Conservation (phyloP, 2,329 filamentous ascomycete genomes). For the Colletotrichum navitas region DNA sequence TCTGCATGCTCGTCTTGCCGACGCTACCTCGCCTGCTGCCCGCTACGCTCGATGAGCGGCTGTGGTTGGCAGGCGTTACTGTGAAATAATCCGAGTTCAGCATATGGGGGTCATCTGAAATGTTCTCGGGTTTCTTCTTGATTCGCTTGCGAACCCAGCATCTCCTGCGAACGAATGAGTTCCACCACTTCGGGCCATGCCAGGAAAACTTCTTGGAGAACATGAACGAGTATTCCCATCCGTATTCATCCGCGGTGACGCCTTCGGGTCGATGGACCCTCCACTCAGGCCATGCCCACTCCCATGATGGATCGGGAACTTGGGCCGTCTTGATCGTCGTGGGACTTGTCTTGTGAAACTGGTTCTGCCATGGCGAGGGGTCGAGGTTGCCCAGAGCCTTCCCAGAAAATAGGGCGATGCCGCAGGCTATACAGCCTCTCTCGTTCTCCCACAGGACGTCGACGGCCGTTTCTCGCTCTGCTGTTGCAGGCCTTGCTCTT, state of each 20-base stretch:
- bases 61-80: slow-evolving; percentile 67
- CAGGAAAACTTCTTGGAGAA: slow-evolving; percentile 82
- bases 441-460: slow-evolving; percentile 98
- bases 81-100: slow-evolving; percentile 85
- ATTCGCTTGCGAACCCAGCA: slow-evolving; percentile 88
- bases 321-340: slow-evolving; percentile 86
- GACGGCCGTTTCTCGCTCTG: slow-evolving; percentile 69
- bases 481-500: slow-evolving; percentile 16
- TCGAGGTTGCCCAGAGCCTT: slow-evolving; percentile 89
- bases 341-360: slow-evolving; percentile 69
- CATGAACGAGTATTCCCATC: slow-evolving; percentile 96
- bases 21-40: slow-evolving; percentile 51
- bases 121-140: slow-evolving; percentile 66
- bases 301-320: slow-evolving; percentile 94
- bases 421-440: slow-evolving; percentile 89
- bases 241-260: slow-evolving; percentile 79
- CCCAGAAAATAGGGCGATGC: slow-evolving; percentile 88
- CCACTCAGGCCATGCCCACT: slow-evolving; percentile 83
- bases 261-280: slow-evolving; percentile 78
- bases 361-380: slow-evolving; percentile 87
- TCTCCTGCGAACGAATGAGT: slow-evolving; percentile 91
- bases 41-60: slow-evolving; percentile 44
- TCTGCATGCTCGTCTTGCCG: slow-evolving; percentile 55
- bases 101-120: slow-evolving; percentile 70
- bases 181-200: slow-evolving; percentile 94